phyloP scores from a whole-genome alignment of 352 stramenopile genomes.

The Pythium aphanidermatum region DNA sequence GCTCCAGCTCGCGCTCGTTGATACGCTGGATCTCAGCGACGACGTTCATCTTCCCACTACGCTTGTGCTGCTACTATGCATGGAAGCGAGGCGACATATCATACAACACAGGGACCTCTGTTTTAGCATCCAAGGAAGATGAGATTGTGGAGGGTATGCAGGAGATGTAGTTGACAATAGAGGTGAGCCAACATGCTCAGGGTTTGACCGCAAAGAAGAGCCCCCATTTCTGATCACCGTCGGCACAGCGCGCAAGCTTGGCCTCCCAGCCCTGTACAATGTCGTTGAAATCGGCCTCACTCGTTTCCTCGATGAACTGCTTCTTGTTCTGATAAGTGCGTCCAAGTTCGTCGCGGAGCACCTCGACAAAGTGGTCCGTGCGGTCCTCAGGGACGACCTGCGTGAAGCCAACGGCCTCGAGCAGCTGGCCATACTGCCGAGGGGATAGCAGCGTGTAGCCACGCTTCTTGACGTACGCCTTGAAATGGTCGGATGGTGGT shows the following conservation, averaged over 20 bases:
- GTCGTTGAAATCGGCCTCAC: constrained; percentile 29
- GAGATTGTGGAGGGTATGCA: not conserved
- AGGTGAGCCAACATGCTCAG: constrained; percentile 7
- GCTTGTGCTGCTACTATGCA: not conserved
- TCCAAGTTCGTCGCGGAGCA: constrained; percentile 29
- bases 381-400: constrained; percentile 28
- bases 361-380: constrained; percentile 30
- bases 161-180: not conserved
- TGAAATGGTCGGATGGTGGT: constrained; percentile 21
- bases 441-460: constrained; percentile 29
- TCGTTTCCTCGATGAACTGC: constrained; percentile 33
- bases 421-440: constrained; percentile 23
- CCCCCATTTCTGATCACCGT: constrained; percentile 40
- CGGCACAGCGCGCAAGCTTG: constrained; percentile 31
- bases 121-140: not conserved
- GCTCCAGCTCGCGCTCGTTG: constrained; percentile 77
- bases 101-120: constrained; percentile 4
- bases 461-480: constrained; percentile 29
- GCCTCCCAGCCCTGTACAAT: constrained; percentile 32
- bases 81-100: not conserved
- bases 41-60: constrained; percentile 56
- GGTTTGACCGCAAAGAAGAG: constrained; percentile 31
- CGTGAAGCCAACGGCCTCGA: constrained; percentile 23
- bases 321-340: constrained; percentile 25
- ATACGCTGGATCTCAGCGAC: constrained; percentile 78